Evolutionary conservation across 148 eudicot species (phyloP), one percentile per base, ranked within the genome.

Genomic region (Nepenthes gracilis): DNA sequence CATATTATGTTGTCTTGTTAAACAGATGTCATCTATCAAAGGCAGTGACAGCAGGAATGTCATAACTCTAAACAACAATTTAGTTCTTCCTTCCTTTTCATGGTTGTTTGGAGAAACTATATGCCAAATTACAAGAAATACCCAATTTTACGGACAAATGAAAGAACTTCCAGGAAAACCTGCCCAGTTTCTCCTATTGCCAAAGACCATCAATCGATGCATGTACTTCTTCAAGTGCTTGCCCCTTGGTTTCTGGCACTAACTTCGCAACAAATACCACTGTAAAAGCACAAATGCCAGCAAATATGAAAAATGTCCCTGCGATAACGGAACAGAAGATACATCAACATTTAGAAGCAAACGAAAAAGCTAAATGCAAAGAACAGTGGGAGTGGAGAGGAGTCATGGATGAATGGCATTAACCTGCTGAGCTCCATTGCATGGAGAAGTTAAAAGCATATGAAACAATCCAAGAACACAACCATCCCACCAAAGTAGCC

Each of bases 221-320:
- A 34, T 70, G 75, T 48, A 75, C 47, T 70, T 75, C 78, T 66
- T 75, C 78, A 2, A 75, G 74, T 33, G 74, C 61, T 54, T 15
- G 71, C 61, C 74, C 78, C 40, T 70, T 75, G 1, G 78, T 75
- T 61, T 75, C 79, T 1, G 79, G 79, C 38, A 75, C 66, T 60
- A 75, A 49, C 53, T 55, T 71, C 0, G 69, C 79, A 61, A 37
- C 64, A 65, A 75, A 75, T 60, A 71, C 9, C 9, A 75, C 59
- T 13, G 69, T 58, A 38, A 55, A 50, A 8, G 32, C 68, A 38
- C 65, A 70, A 54, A 58, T 36, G 53, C 62, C 47, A 35, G 78
- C 73, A 43, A 70, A 33, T 50, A 70, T 47, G 61, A 70, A 63
- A 8, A 63, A 63, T 15, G 58, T 53, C 2, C 66, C 66, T 63